A percentile compares a stretch with the other conserved stretches of the same genome.
These are phyloP conservation scores for Aureobasidium subglaciale DNA, from an alignment of 2,329 filamentous ascomycete species.

Conservation along the genomic window DNA sequence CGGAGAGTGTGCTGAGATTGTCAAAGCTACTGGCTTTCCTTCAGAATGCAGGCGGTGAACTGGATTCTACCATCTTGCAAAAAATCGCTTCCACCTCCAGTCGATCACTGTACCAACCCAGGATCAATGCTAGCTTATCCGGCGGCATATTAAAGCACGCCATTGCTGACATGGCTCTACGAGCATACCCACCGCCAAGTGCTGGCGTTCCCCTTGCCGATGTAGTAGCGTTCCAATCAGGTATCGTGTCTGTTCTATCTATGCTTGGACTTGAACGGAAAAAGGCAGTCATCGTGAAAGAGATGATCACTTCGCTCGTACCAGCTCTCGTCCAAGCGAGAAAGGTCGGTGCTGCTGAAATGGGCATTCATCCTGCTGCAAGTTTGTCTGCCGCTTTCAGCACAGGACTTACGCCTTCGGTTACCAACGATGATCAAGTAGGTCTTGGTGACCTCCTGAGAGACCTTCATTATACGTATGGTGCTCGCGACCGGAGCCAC, in stretches of 20 bases:
- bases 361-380: constrained; percentile 89
- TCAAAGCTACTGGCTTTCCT: constrained; percentile 62
- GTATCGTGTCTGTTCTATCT: constrained; percentile 79
- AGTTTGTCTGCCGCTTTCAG: constrained; percentile 66
- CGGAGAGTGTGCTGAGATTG: constrained; percentile 67
- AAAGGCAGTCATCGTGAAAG: constrained; percentile 81
- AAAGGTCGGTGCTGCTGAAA: constrained; percentile 89
- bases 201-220: constrained; percentile 66
- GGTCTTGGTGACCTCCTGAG: constrained; percentile 8
- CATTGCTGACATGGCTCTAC: constrained; percentile 59
- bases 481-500: constrained; percentile 9
- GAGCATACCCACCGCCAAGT: constrained; percentile 57
- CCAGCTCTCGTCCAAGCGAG: constrained; percentile 82
- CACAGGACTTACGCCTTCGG: constrained; percentile 7
- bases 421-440: constrained; percentile 1
- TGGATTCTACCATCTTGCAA: constrained; percentile 52
- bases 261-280: constrained; percentile 75
- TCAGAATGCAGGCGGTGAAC: constrained; percentile 56
- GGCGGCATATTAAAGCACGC: constrained; percentile 29
- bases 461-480: constrained; percentile 16
- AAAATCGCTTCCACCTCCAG: constrained; percentile 30
- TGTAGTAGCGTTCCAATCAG: constrained; percentile 70
- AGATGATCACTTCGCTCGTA: constrained; percentile 75
- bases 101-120: constrained; percentile 4
- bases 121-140: constrained; percentile 8